Evolutionary conservation across 2,329 filamentous ascomycete genomes (phyloP), one percentile per base, ranked within the genome.

Genomic region (Pseudogymnoascus sp.): DNA sequence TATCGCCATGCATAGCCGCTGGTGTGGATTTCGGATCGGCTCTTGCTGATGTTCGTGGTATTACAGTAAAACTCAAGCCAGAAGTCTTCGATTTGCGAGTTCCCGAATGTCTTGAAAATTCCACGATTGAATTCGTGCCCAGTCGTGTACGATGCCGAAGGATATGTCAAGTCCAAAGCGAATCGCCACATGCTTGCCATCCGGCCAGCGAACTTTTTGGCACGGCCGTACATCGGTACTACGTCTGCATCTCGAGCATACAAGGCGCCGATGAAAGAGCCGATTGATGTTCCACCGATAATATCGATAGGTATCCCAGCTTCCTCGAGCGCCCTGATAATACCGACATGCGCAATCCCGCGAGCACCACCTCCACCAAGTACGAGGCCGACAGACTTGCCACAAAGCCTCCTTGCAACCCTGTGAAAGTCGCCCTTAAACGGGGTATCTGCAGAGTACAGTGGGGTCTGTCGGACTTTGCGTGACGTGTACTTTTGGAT

Each of bases 111-210:
- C 76, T 99, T 99, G 84, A 97, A 99, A 67, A 99, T 97, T 42
- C 95, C 95, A 6, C 95, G 90, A 71, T 99, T 99, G 82, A 99
- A 99, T 72, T 99, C 95, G 73, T 99, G 95, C 0, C 95, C 95
- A 0, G 95, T 99, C 0, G 96, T 99, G 76, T 99, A 99, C 1
- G 93, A 96, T 6, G 91, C 91, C 5, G 93, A 95, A 0, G 95
- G 95, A 74, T 99, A 99, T 0, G 95, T 99, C 70, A 99, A 76
- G 72, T 99, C 95, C 2, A 99, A 80, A 0, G 93, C 93, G 74
- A 99, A 97, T n/a, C 95, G 86, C 95, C 95, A 99, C 77, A 97
- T 91, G 75, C 93, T 97, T 50, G 91, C 91, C 96, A 99, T 99
- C n/a, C 96, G 89, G 4, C 95, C 93, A 0, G 95, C 86, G 74